phyloP scores from a whole-genome alignment of 306 rosid genomes.

The Inga oerstediana region DNA sequence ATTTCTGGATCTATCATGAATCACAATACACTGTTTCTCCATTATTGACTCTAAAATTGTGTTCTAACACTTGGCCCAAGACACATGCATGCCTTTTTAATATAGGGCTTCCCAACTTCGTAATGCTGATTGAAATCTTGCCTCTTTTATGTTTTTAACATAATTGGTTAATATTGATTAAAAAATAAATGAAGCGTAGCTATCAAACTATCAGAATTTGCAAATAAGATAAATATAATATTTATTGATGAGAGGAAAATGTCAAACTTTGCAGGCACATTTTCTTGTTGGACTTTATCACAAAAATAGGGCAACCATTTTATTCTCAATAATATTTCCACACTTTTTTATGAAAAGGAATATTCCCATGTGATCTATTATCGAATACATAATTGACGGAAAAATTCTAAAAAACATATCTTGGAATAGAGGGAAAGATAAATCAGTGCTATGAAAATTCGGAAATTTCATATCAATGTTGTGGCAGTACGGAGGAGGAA shows the following conservation, averaged over 20 bases:
- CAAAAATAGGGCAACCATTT: neutral
- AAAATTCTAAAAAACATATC: no score
- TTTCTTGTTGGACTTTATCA: neutral
- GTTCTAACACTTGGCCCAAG: neutral
- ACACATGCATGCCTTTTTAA: neutral
- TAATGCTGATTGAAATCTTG: neutral
- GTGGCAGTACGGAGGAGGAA: no score
- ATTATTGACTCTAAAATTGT: neutral
- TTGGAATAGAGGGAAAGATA: no score
- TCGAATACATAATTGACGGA: neutral
- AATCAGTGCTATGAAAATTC: no score
- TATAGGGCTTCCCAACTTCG: neutral
- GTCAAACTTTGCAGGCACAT: slow-evolving; percentile 13
- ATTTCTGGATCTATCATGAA: neutral
- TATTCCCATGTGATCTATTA: slow-evolving; percentile 12
- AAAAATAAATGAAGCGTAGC: neutral
- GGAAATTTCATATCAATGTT: no score
- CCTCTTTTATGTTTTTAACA: neutral
- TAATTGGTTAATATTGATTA: neutral
- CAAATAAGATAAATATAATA: neutral
- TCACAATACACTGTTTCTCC: neutral
- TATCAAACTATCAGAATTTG: neutral
- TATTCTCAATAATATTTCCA: slow-evolving; percentile 1
- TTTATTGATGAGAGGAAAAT: neutral
- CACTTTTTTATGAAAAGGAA: neutral